Evolutionary conservation across 2,329 filamentous ascomycete genomes (phyloP).

Genomic region (Stemphylium vesicarium): DNA sequence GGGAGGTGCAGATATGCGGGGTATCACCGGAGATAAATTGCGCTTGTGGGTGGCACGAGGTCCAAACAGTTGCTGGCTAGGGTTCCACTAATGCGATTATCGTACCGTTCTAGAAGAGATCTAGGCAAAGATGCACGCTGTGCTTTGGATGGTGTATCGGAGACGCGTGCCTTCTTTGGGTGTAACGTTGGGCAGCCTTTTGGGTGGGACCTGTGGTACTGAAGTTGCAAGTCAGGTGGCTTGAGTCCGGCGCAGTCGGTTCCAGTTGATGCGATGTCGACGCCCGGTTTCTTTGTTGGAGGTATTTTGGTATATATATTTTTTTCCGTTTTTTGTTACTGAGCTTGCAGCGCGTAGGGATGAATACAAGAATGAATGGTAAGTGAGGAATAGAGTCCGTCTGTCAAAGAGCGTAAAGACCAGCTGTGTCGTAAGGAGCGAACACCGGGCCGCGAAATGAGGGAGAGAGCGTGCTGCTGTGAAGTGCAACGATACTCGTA

Average conservation of each 20-base stretch:
- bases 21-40: conserved; percentile 47
- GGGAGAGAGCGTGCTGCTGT: conserved; percentile 32
- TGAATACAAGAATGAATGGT: conserved; percentile 24
- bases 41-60: conserved; percentile 28
- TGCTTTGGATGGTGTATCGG: conserved; percentile 28
- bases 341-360: conserved; percentile 39
- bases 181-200: conserved; percentile 33
- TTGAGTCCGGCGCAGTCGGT: conserved; percentile 16
- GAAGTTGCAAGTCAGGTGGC: conserved; percentile 22
- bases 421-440: conserved; percentile 51
- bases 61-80: conserved; percentile 23
- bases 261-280: conserved; percentile 14
- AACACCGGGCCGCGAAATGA: conserved; percentile 45
- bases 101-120: conserved; percentile 28
- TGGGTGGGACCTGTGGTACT: conserved; percentile 38
- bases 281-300: conserved; percentile 13
- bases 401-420: conserved; percentile 48
- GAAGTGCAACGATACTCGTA: conserved; percentile 33
- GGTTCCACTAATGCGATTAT: conserved; percentile 25
- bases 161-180: conserved; percentile 34
- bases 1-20: conserved; percentile 40
- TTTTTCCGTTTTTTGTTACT: conserved; percentile 21
- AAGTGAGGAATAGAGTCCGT: conserved; percentile 23
- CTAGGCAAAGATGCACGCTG: conserved; percentile 14
- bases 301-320: conserved; percentile 9